A percentile compares a stretch with the other conserved stretches of the same genome.
Conservation (phyloP, 805 yeast genomes). For the Vanderwaltozyma yarrowii region DNA sequence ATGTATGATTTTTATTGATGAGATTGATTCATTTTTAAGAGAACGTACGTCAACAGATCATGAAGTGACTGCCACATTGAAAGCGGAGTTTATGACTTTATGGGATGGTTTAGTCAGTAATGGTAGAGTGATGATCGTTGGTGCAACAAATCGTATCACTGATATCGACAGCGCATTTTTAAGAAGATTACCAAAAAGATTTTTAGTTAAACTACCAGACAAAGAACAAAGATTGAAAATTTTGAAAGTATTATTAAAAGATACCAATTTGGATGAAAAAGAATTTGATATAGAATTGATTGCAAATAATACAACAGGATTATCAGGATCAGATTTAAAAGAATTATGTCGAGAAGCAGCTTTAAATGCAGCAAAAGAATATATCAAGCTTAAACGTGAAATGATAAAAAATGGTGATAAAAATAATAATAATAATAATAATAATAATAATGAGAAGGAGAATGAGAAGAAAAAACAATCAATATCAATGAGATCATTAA, state of each 20-base stretch:
- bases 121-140: conserved; percentile 78
- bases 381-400: conserved; percentile 49
- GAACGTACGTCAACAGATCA: conserved; percentile 80
- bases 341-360: conserved; percentile 94
- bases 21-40: conserved; percentile 87
- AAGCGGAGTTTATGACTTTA: conserved; percentile 94
- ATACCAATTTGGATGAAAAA: conserved; percentile 44
- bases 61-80: conserved; percentile 88
- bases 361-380: conserved; percentile 78
- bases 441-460: neutral
- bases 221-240: conserved; percentile 59
- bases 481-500: conserved; percentile 49
- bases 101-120: conserved; percentile 87
- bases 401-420: conserved; percentile 18
- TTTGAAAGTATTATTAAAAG: conserved; percentile 55
- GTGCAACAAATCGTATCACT: conserved; percentile 87
- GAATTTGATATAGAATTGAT: conserved; percentile 52
- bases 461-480: conserved; percentile 25
- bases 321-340: conserved; percentile 85
- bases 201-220: conserved; percentile 67
- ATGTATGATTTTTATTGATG: conserved; percentile 91
- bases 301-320: conserved; percentile 56
- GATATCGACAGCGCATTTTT: conserved; percentile 90
- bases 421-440: conserved; percentile 9
- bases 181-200: conserved; percentile 86